Evolutionary conservation across 2,329 filamentous ascomycete genomes (phyloP), one percentile per base, ranked within the genome.

Genomic region (Hansfordia pulvinata): DNA sequence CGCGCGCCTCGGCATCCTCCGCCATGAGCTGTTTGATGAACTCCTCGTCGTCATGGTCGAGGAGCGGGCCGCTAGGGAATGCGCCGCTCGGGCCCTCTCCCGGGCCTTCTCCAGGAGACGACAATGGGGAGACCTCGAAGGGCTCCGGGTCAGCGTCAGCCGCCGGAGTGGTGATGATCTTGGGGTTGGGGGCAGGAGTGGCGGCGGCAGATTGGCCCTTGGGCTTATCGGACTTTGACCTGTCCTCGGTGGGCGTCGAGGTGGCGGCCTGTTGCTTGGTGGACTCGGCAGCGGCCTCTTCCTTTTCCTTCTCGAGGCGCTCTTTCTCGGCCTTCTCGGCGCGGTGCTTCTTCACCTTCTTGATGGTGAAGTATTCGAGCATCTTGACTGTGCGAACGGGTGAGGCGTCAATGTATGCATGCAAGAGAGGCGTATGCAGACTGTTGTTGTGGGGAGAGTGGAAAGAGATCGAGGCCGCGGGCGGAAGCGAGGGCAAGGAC

Each of bases 301-400:
- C 37, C 20, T 36, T 35, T 18, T 37, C 37, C 10, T 41, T 34
- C 14, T 43, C 36, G 17, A 33, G 20, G 16, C 27, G 29, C 26
- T 43, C 34, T 30, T 46, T 43, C 20, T 46, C 43, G 5, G 42
- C 50, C 39, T 69, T 65, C 31, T 69, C 58, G 3, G 54, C 60
- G 39, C 57, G 61, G 44, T 65, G 52, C 49, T 75, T 71, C 53
- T 74, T 76, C 42, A 62, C 53, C 46, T 74, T 76, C 46, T 68
- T 75, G 54, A 64, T 67, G 19, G 59, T 53, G 37, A 76, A 65
- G 47, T 70, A 76, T 47, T 76, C 69, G 34, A 76, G 43, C 73
- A 77, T 77, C 25, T 35, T 54, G 42, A 17, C 14, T 23, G 14
- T 11, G 14, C n/a, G n/a, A n/a, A n/a, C n/a, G n/a, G n/a, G n/a